Conservation (phyloP, 805 yeast species). For the Tetrapisispora nanseiensis region DNA sequence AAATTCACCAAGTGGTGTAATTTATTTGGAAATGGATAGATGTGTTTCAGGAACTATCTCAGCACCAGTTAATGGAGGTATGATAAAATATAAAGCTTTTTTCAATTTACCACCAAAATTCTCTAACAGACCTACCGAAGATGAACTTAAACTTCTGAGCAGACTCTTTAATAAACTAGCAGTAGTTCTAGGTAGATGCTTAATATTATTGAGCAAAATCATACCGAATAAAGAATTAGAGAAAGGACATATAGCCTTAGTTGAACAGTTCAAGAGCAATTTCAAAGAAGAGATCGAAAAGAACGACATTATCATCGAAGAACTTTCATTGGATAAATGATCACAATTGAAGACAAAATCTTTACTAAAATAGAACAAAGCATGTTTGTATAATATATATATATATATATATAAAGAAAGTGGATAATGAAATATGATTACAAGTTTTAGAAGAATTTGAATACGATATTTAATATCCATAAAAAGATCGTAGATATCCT, state of each 20-base stretch:
- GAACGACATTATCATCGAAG: constrained; percentile 21
- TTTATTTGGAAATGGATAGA: constrained; percentile 58
- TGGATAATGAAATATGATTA: not conserved
- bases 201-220: constrained; percentile 57
- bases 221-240: constrained; percentile 43
- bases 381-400: not conserved
- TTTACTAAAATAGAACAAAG: not conserved
- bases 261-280: constrained; percentile 53
- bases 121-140: constrained; percentile 26
- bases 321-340: not conserved
- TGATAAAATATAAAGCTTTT: constrained; percentile 69
- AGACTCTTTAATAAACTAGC: constrained; percentile 56
- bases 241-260: constrained; percentile 58
- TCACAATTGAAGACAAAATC: not conserved
- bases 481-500: too few species aligned
- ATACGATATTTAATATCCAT: too few species aligned
- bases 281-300: constrained; percentile 53
- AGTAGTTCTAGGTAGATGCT: constrained; percentile 51
- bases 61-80: constrained; percentile 89
- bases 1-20: constrained; percentile 37
- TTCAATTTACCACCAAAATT: constrained; percentile 27
- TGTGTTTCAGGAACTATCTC: constrained; percentile 78
- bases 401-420: not conserved
- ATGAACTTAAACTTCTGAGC: constrained; percentile 24
- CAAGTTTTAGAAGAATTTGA: too few species aligned